Base-by-base conservation (phyloP, 306 rosid genomes). In the Hippophae rhamnoides region DNA sequence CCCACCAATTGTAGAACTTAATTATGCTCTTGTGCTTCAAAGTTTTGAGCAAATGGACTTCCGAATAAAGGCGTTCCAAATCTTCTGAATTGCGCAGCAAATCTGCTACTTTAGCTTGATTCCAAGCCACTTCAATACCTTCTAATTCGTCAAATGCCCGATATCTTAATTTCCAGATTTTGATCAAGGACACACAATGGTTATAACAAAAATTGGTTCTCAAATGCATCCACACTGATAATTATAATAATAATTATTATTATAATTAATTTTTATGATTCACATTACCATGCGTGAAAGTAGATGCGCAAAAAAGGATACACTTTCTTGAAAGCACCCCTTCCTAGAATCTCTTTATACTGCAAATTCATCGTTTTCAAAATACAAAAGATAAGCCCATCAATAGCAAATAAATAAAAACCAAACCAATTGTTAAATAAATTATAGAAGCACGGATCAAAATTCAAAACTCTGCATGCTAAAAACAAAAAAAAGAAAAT, bases 251-350 rank as follows among this genome's bases (percentile, higher is more conserved):
- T 27, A 0, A 27, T 2, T 27, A 27, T 2, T 31, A 31, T 2
- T 31, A 31, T 2, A 31, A 31, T 4, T 31, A 31, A 31, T 31
- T 31, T 31, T 2, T 31, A 31, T 31, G 3, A 31, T 9, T 27
- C 8, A 60, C 7, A 43, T 50, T 14, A 69, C 8, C 45, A 54
- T 25, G 11, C 58, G 43, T 52, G 38, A 56, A 27, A 56, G 46
- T 50, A 47, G 12, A 57, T 1, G 57, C 38, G 38, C 38, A 11
- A 54, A 73, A 67, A 84, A 84, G 94, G 95, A 88, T 93, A 88
- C 99, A 93, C 99, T 81, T 88, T 93, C 76, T 93, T 93, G 81
- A 88, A 93, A 57, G 99, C 99, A 10, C 97, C 99, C 58, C 77
- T 89, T 23, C 99, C 99, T 52, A 93, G 74, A 73, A 88, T 58